A percentile compares a stretch with the other conserved stretches of the same genome.
Evolutionary conservation across 2,329 filamentous ascomycete genomes (phyloP).

Genomic region (Aspergillus sp.): DNA sequence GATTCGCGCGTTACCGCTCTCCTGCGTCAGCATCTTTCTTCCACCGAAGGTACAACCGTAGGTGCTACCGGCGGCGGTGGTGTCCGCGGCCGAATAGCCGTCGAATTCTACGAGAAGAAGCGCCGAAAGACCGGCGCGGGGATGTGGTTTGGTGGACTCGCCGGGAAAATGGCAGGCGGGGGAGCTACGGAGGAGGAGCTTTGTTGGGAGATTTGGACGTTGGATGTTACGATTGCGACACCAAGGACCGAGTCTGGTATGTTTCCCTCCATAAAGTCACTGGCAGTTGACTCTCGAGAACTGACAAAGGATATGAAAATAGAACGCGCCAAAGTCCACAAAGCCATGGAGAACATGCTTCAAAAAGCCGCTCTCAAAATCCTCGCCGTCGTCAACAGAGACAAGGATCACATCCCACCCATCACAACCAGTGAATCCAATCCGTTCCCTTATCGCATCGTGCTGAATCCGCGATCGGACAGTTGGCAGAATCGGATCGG

Average conservation of each 20-base stretch:
- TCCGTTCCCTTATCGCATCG: conserved; percentile 90
- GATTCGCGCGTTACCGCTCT: conserved; percentile 76
- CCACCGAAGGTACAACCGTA: conserved; percentile 40
- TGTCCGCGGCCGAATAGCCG: conserved; percentile 67
- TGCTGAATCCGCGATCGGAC: conserved; percentile 73
- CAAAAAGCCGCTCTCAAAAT: conserved; percentile 85
- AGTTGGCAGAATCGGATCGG: conserved; percentile 74
- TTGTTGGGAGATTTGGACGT: conserved; percentile 93
- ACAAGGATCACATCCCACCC: conserved; percentile 94
- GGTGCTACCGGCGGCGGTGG: conserved; percentile 41
- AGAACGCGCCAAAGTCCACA: conserved; percentile 83
- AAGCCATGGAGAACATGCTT: conserved; percentile 83
- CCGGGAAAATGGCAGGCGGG: conserved; percentile 52
- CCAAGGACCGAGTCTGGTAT: conserved; percentile 79
- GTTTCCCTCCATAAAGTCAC: conserved; percentile 19
- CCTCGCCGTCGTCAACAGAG: conserved; percentile 72
- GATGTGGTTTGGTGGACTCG: conserved; percentile 51
- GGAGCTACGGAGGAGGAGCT: conserved; percentile 86
- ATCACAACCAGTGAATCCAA: conserved; percentile 89
- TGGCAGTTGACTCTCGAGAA: not conserved
- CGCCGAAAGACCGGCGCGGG: conserved; percentile 61
- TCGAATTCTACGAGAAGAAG: conserved; percentile 93
- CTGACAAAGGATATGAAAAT: conserved; percentile 1
- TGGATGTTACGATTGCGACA: conserved; percentile 87
- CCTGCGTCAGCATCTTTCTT: conserved; percentile 64